Evolutionary conservation across 2,329 filamentous ascomycete genomes (phyloP).

Genomic region (Fusarium citri): DNA sequence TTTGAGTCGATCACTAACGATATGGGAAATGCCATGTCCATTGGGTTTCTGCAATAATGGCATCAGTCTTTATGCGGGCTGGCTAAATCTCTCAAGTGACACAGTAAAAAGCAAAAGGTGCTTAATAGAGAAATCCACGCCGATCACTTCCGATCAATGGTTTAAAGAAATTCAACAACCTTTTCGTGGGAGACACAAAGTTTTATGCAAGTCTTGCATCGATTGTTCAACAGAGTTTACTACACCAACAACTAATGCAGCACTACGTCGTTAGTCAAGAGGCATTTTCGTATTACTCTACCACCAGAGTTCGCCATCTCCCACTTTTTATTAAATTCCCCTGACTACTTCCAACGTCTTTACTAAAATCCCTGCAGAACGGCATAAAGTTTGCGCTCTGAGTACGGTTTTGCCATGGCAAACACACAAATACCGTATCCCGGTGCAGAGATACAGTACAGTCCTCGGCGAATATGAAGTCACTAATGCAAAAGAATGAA

Average conservation of each 20-base stretch:
- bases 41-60: neutral
- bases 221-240: neutral
- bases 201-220: neutral
- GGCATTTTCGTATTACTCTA: constrained; percentile 4
- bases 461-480: neutral
- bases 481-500: constrained; percentile 7
- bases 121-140: neutral
- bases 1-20: constrained; percentile 13
- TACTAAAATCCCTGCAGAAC: neutral
- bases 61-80: constrained; percentile 8
- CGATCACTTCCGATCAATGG: constrained; percentile 5
- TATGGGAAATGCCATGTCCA: constrained; percentile 5
- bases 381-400: neutral
- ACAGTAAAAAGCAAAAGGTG: constrained; percentile 7
- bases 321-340: neutral
- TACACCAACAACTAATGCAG: constrained; percentile 5
- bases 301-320: constrained; percentile 6
- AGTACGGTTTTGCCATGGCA: neutral
- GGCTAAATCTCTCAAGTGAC: constrained; percentile 21
- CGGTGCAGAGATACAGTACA: neutral
- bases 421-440: neutral
- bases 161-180: neutral
- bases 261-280: neutral
- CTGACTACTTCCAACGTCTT: constrained; percentile 22
- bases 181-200: neutral